Evolutionary conservation across 2,329 filamentous ascomycete genomes (phyloP), one percentile per base, ranked within the genome.

Genomic region (Massarina eburnea): DNA sequence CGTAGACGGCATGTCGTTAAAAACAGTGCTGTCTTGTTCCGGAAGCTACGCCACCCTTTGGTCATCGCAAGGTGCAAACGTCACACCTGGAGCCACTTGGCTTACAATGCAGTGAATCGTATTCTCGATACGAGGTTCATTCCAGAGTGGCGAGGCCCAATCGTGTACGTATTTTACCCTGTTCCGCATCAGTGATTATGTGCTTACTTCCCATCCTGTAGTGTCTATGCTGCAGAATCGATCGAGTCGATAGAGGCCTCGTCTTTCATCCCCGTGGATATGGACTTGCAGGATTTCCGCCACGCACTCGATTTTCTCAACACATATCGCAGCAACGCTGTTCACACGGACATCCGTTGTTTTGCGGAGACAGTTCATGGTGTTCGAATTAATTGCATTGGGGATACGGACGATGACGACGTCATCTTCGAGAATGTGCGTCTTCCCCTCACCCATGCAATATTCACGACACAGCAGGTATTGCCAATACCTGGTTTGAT

Each of bases 351-450:
- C 21, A 42, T 42, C 14, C 27, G 39, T 14, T 39, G 26, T 21
- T 34, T 32, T 18, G 30, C 29, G n/a, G 33, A 30, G 21, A 39
- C 29, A 17, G 24, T 52, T 21, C 26, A 46, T 20, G 49, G 42
- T 14, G 49, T 52, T 9, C 38, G 32, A 20, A 43, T 52, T 42
- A 52, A 52, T 26, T 49, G 49, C 39, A 14, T 30, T 14, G 46
- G 39, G 8, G 42, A 50, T 19, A 26, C 19, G 34, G 21, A 32
- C 44, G 39, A 19, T 9, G n/a, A 18, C 10, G 2, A 19, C 26
- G 18, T 32, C 26, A 29, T 17, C 5, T 17, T 18, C 19, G 26
- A 22, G 12, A 4, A 22, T 19, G 21, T 24, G 14, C 8, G 29
- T 12, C 8, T 27, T 12, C 36, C 30, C 7, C 30, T 33, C 12